These are phyloP conservation scores for Byssochlamys sp. DNA, from an alignment of 2,329 filamentous ascomycete genomes.

Conservation along the genomic window DNA sequence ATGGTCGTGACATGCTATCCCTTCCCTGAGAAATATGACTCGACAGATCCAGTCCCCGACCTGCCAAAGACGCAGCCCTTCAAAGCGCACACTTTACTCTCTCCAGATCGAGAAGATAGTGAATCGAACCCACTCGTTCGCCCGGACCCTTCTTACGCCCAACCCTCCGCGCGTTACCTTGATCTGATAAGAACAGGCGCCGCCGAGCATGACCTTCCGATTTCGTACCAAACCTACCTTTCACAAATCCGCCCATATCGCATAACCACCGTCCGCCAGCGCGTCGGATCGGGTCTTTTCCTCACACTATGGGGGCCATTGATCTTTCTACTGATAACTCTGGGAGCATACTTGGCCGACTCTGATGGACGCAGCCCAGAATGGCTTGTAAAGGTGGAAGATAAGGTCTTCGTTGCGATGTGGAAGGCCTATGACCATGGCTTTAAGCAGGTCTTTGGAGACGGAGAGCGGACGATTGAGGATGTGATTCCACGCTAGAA, in stretches of 20 bases:
- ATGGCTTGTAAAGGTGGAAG: constrained; percentile 53
- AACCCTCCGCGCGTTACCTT: constrained; percentile 75
- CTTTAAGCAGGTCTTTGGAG: constrained; percentile 64
- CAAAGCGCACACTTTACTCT: constrained; percentile 75
- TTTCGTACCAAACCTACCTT: constrained; percentile 68
- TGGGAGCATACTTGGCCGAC: constrained; percentile 44
- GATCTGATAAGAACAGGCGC: constrained; percentile 71
- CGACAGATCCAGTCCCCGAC: constrained; percentile 51
- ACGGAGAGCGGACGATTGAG: constrained; percentile 62
- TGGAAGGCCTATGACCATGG: constrained; percentile 58
- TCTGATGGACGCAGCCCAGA: constrained; percentile 57
- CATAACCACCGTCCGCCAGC: constrained; percentile 58
- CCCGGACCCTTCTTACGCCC: constrained; percentile 61
- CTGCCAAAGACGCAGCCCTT: constrained; percentile 57
- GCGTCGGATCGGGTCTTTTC: constrained; percentile 55
- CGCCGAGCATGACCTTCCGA: constrained; percentile 66
- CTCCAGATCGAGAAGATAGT: constrained; percentile 38
- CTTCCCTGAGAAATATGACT: constrained; percentile 45
- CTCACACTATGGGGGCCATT: constrained; percentile 50
- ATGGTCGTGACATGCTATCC: constrained; percentile 68
- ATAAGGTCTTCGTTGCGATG: constrained; percentile 45
- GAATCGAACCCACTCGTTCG: constrained; percentile 41
- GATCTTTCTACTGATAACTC: constrained; percentile 45
- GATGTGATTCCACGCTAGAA: constrained; percentile 7
- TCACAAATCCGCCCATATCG: constrained; percentile 59